phyloP scores from a whole-genome alignment of 345 rosid species.

The Populus alba region DNA sequence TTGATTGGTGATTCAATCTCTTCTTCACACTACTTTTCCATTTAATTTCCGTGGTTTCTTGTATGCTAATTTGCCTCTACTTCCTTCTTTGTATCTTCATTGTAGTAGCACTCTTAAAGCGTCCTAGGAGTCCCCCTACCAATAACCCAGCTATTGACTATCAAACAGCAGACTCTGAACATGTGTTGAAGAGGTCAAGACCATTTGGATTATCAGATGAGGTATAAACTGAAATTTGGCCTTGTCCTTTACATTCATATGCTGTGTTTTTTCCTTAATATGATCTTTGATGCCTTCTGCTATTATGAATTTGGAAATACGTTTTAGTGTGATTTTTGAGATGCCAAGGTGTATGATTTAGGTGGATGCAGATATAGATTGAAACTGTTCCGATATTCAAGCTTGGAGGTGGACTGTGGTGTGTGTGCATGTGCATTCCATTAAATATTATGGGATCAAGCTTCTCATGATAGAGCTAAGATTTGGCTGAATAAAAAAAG shows the following conservation, averaged over 20 bases:
- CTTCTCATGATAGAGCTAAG: background rate
- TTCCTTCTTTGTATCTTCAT: constrained; percentile 1
- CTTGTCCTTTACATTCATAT: background rate
- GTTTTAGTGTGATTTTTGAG: background rate
- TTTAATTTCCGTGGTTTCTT: background rate
- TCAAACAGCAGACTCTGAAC: constrained; percentile 80
- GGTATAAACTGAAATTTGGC: constrained; percentile 32
- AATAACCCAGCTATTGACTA: constrained; percentile 59
- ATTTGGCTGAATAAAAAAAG: background rate
- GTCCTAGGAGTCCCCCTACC: constrained; percentile 65
- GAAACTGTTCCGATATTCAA: background rate
- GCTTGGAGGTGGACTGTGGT: background rate
- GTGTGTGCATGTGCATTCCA: background rate
- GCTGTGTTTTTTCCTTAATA: background rate
- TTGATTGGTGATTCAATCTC: background rate
- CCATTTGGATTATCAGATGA: constrained; percentile 72
- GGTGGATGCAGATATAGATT: background rate
- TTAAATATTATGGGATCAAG: background rate
- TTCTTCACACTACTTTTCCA: background rate
- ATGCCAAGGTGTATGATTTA: constrained; percentile 1
- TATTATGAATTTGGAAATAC: background rate
- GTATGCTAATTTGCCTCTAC: background rate
- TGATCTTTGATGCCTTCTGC: background rate
- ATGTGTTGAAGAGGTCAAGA: constrained; percentile 64
- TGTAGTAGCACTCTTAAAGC: constrained; percentile 57